Percentiles rank a stretch among this genome's conserved stretches.
phyloP scores from a whole-genome alignment of 805 yeast genomes.

The Monosporozyma aquatica region DNA sequence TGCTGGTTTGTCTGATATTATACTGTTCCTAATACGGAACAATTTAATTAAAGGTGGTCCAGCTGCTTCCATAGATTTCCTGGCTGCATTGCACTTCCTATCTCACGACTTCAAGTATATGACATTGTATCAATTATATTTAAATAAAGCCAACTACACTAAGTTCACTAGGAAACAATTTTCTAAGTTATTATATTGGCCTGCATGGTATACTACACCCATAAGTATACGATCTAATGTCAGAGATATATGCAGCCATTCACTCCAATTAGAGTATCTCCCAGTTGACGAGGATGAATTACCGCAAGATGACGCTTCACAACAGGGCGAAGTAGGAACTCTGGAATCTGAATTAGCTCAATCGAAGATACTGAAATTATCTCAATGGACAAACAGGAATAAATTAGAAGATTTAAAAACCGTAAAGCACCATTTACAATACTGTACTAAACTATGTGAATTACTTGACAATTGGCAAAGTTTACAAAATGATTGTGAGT shows the following conservation, averaged over 20 bases:
- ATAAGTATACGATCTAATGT: conserved; percentile 13
- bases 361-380: conserved; percentile 23
- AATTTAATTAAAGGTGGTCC: neutral
- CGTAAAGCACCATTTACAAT: conserved; percentile 17
- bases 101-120: conserved; percentile 36
- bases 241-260: conserved; percentile 13
- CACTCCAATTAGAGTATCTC: conserved; percentile 11
- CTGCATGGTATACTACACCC: conserved; percentile 67
- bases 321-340: neutral
- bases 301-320: conserved; percentile 1
- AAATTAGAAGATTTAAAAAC: conserved; percentile 17
- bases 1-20: conserved; percentile 36
- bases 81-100: conserved; percentile 25
- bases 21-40: conserved; percentile 21
- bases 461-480: conserved; percentile 17
- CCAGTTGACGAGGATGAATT: conserved; percentile 17
- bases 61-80: neutral
- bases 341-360: conserved; percentile 17
- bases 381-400: conserved; percentile 16
- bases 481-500: conserved; percentile 8
- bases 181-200: conserved; percentile 50
- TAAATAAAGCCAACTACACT: conserved; percentile 52
- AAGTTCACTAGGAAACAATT: conserved; percentile 48
- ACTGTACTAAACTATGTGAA: conserved; percentile 12
- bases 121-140: conserved; percentile 48